Percentiles rank a stretch among this genome's conserved stretches.
Conservation (phyloP, 192 early-diverging fungal species). For the Rhizophagus sp. region DNA sequence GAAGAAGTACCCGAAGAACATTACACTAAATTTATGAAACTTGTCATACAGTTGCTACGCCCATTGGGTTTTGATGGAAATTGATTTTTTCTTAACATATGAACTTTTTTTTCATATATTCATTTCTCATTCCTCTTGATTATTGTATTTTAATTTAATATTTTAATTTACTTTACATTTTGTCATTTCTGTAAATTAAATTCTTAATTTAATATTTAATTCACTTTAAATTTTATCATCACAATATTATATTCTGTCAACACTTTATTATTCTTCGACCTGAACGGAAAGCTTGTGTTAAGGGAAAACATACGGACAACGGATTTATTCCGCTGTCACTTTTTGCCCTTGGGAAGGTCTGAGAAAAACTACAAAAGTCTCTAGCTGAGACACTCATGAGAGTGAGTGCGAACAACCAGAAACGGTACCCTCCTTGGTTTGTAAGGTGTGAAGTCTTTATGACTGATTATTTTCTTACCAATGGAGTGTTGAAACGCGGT, state of each 20-base stretch:
- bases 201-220: too few species aligned
- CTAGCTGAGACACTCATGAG: slow-evolving; percentile 27
- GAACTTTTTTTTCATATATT: background rate
- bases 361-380: slow-evolving; percentile 37
- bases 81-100: background rate
- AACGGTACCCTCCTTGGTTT: slow-evolving; percentile 27
- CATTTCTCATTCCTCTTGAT: background rate
- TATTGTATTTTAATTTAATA: background rate
- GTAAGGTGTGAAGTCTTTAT: slow-evolving; percentile 26
- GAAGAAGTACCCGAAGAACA: slow-evolving; percentile 22
- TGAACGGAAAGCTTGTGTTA: slow-evolving; percentile 39
- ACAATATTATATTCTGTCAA: too few species aligned
- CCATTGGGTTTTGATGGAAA: background rate
- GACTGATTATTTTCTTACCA: slow-evolving; percentile 12
- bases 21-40: slow-evolving; percentile 24
- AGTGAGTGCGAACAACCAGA: slow-evolving; percentile 29
- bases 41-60: slow-evolving; percentile 12
- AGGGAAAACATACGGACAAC: slow-evolving; percentile 37
- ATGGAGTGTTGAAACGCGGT: slow-evolving; percentile 30
- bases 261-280: background rate
- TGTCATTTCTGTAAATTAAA: too few species aligned
- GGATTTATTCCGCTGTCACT: background rate
- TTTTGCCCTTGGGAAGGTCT: slow-evolving; percentile 40
- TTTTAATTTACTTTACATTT: background rate
- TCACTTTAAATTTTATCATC: too few species aligned